These are phyloP conservation scores for Serendipita sp. DNA, from an alignment of 768 basidiomycete genomes.

Conservation along the genomic window DNA sequence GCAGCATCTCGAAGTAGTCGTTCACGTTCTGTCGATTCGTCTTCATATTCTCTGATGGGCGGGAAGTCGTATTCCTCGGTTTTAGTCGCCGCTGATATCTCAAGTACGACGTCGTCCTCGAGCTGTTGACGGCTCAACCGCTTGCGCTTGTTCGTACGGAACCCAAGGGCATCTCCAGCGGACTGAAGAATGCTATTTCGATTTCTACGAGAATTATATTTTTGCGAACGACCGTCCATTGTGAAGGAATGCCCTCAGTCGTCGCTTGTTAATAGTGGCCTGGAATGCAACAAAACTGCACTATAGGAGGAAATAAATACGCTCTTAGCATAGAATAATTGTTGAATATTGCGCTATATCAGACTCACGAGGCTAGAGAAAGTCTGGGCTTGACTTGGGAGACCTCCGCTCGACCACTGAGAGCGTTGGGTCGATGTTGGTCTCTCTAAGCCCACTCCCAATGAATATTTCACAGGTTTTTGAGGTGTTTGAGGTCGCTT, in stretches of 20 bases:
- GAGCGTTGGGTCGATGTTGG: no score
- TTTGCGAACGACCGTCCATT: constrained; percentile 1
- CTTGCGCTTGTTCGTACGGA: not conserved
- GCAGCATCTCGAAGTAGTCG: constrained; percentile 64
- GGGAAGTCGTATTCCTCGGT: not conserved
- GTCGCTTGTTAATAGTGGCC: not conserved
- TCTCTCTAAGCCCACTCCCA: no score
- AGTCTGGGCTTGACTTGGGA: no score
- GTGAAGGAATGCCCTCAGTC: not conserved
- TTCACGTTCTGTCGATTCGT: constrained; percentile 50
- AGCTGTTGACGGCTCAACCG: not conserved
- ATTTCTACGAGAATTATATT: not conserved
- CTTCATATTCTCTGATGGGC: constrained; percentile 20
- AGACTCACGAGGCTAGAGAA: no score
- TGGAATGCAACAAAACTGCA: no score
- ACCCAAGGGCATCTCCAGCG: constrained; percentile 3
- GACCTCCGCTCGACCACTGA: no score
- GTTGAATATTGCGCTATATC: no score
- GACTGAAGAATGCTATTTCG: constrained; percentile 4
- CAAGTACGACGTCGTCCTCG: constrained; percentile 1
- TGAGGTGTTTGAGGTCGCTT: no score
- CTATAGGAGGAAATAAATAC: no score
- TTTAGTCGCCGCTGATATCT: not conserved
- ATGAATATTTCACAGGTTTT: no score
- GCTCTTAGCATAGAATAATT: no score